Base-by-base conservation (phyloP, 768 basidiomycete genomes). In the Boletus tomentosulus region DNA sequence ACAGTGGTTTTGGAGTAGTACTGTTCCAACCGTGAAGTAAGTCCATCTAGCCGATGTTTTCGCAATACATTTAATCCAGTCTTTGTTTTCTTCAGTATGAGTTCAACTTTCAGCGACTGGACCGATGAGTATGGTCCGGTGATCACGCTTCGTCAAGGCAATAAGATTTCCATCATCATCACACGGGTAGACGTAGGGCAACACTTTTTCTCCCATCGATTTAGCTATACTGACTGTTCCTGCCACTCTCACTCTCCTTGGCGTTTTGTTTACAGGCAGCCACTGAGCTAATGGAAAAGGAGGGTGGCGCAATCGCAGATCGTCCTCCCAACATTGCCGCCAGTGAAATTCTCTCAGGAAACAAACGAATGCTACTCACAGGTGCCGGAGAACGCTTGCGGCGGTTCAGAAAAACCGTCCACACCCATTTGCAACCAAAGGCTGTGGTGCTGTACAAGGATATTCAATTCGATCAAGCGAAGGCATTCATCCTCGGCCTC, bases 261-360 rank as follows among this genome's bases (percentile, higher is more conserved):
- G 13, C 13, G 34, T 25, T 11, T 2, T 9, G 3, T 42, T 15
- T 12, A 1, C 47, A 83, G 64, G 81, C 80, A 10, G 81, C 82
- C 0, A 73, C 78, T 0, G 82, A 84, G 8, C 78, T 84, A 42
- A 79, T 85, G 81, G 83, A 84, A 65, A 78, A 79, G 48, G 80
- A 83, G 58, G 82, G 83, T 1, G 75, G 76, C 0, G 62, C 71
- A 1, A 70, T 79, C 8, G 76, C 70, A 0, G 83, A 84, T 60
- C 68, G 83, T 37, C 83, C 83, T 15, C 58, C 58, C 0, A 76
- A 70, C 49, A 79, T 84, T 41, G 74, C 83, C 0, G 82, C 79
- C 0, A 76, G 76, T 2, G 80, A 84, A 51, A 75, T 80, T 0
- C 69, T 84, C 1, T 80, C 77, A 0, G 79, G 81, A 6, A 78